Evolutionary conservation across 2,329 filamentous ascomycete species (phyloP), one percentile per base, ranked within the genome.

Genomic region (Arthrobotrys megalospora): DNA sequence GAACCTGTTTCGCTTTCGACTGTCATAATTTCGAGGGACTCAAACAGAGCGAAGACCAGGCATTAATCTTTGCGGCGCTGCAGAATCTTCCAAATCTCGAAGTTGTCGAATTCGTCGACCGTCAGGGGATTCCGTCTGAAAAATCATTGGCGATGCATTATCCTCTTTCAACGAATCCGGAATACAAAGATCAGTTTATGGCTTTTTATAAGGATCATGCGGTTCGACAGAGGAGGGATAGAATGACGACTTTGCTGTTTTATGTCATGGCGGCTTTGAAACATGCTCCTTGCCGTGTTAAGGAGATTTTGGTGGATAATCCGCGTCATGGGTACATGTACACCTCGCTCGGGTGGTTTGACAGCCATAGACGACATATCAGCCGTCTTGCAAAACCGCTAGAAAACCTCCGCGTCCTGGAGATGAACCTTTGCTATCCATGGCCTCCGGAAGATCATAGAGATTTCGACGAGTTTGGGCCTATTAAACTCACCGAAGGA

Each of bases 41-140:
- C 3, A 68, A 67, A 4, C 60, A 77, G n/a, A 77, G 52, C n/a
- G 75, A 78, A 24, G 75, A 78, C n/a, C 67, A 72, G n/a, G 67
- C 75, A 11, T 48, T 78, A 14, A 50, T 78, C 1, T 68, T 68
- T 36, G 67, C 75, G 6, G 75, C 75, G 2, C 24, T 78, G 4
- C 75, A 78, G 24, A 78, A 72, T 41, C 52, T 78, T 3, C 75
- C 75, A 7, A 78, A 68, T 32, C 67, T 78, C 14, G 67, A 78
- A 16, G 28, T 63, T 8, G 58, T 78, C 32, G 75, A 78, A 63
- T 78, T 78, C 11, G 43, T 77, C 14, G 66, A 77, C 36, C 73
- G 62, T 2, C 67, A n/a, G 2, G 60, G 50, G 0, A 41, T 48
- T 2, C 66, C 66, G 6, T 71, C 66, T 8, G 66, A 71, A 19